A percentile compares a stretch with the other conserved stretches of the same genome.
Conservation (phyloP, 2,329 filamentous ascomycete genomes). For the Ophiostoma montium region DNA sequence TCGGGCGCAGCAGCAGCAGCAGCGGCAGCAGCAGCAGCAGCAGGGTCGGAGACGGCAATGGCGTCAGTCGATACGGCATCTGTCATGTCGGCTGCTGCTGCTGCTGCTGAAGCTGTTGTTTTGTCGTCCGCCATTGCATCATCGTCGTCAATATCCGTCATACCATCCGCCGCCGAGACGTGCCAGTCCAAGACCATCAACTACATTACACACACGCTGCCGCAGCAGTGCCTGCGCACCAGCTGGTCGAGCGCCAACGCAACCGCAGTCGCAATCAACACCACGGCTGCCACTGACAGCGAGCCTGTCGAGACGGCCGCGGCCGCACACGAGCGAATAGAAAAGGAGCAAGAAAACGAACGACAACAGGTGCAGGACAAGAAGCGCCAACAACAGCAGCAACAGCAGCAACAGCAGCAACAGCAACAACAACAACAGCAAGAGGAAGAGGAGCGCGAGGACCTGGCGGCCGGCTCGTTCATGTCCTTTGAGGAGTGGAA, state of each 20-base stretch:
- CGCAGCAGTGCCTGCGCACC: conserved; percentile 61
- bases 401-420: conserved; percentile 13
- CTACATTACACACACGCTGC: conserved; percentile 66
- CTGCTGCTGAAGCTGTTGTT: neutral
- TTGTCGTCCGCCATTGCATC: too few relatives aligned
- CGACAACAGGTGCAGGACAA: conserved; percentile 11
- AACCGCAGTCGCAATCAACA: conserved; percentile 3
- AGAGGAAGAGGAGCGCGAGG: conserved; percentile 20
- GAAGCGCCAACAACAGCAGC: conserved; percentile 4
- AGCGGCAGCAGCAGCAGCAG: neutral
- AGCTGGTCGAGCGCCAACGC: conserved; percentile 31
- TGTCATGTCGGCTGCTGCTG: neutral
- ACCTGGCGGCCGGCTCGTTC: conserved; percentile 53
- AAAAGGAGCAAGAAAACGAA: neutral
- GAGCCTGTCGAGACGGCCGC: neutral
- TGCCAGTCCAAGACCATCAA: conserved; percentile 57
- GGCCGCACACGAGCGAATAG: neutral
- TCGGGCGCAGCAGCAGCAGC: neutral
- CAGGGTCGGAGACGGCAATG: neutral
- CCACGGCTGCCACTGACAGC: conserved; percentile 4
- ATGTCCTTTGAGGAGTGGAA: conserved; percentile 99
- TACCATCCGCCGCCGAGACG: conserved; percentile 16
- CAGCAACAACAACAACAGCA: conserved; percentile 6
- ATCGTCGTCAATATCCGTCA: neutral
- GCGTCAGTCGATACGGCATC: neutral